These are phyloP conservation scores for Suhomyces prunicola DNA, from an alignment of 805 yeast genomes.

Conservation along the genomic window DNA sequence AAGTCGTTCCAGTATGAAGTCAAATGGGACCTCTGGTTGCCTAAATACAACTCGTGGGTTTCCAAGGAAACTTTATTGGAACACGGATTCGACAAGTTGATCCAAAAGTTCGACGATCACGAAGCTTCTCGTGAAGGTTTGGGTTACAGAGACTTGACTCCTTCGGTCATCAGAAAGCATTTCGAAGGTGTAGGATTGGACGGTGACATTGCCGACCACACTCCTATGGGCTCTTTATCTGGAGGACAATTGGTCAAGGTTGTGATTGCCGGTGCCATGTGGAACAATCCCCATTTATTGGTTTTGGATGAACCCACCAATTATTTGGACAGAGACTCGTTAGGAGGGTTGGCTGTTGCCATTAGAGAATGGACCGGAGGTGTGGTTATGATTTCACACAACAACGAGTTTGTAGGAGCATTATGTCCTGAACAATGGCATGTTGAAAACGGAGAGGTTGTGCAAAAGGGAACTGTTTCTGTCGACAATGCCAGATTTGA, in stretches of 20 bases:
- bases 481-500: conserved; percentile 80
- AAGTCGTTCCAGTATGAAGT: conserved; percentile 95
- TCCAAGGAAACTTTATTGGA: conserved; percentile 78
- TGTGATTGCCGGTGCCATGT: conserved; percentile 99
- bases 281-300: conserved; percentile 97
- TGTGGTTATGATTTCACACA: conserved; percentile 97
- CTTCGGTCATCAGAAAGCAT: conserved; percentile 91
- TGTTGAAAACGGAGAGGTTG: conserved; percentile 87
- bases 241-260: conserved; percentile 99
- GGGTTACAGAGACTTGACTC: conserved; percentile 57
- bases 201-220: conserved; percentile 97
- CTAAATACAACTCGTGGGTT: conserved; percentile 92
- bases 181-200: conserved; percentile 97
- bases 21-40: conserved; percentile 90
- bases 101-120: conserved; percentile 46
- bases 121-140: conserved; percentile 50
- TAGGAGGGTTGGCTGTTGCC: conserved; percentile 96
- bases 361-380: conserved; percentile 98
- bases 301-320: conserved; percentile 98
- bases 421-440: conserved; percentile 98
- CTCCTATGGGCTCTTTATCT: conserved; percentile 92
- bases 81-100: conserved; percentile 46
- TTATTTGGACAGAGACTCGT: conserved; percentile 94
- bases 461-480: conserved; percentile 73
- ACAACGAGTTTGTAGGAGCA: conserved; percentile 95